Evolutionary conservation across 306 rosid genomes (phyloP), one percentile per base, ranked within the genome.

Genomic region (Rosa chinensis): DNA sequence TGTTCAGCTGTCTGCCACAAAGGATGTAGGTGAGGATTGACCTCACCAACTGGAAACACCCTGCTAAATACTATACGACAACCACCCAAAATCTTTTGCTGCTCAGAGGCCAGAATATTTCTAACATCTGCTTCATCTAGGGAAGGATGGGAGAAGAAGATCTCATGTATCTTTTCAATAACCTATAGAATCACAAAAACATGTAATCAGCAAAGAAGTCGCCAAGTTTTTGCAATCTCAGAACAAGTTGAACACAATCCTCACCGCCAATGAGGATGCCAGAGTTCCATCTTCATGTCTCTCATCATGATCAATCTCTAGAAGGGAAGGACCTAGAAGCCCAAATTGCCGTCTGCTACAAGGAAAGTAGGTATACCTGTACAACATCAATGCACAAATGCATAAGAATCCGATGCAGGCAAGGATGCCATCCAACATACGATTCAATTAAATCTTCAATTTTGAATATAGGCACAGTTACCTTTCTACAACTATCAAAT

Each of bases 401-500:
- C 85, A 74, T 25, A 66, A 80, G 72, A 17, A 32, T 10, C n/a
- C 1, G 14, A 47, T 10, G 66, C 47, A 86, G 43, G 66, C 68
- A 83, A 76, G 67, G 58, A 81, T 56, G 59, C 76, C 74, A 45
- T 74, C 75, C 52, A 72, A 79, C 43, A 56, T 64, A 83, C 66
- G 40, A 80, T 35, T 62, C 4, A 70, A 69, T 40, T 4, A 35
- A 52, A 49, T 40, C 25, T 39, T 71, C 70, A 75, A 45, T 79
- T 43, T 63, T 75, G 35, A 77, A 44, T 58, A 53, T 48, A 70
- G 79, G 77, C 70, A 73, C 39, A 67, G 86, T 77, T 75, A 89
- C 99, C 99, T 92, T 86, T 96, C 99, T 79, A 96, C 99, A 83
- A 90, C 96, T 71, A 96, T 96, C 90, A 96, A 84, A 93, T 96